These are phyloP conservation scores for Zea luxurians DNA, from an alignment of 176 grass and related monocot genomes.

Conservation along the genomic window DNA sequence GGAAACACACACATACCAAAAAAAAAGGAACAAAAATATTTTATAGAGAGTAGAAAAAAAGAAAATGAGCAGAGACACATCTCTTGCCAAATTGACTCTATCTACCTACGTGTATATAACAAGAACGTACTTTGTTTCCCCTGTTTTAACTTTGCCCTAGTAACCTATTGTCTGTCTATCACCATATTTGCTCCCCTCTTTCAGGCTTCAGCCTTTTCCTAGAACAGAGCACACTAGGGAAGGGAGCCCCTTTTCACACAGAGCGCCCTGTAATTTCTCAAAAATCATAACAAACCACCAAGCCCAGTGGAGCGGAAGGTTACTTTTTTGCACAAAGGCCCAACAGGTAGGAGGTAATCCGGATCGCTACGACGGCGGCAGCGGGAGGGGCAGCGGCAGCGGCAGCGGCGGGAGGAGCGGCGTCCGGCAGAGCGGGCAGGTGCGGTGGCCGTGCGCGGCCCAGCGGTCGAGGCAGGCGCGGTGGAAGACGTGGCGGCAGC, in stretches of 20 bases:
- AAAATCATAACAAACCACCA: neutral
- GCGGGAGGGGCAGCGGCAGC: constrained; percentile 1
- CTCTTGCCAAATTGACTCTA: neutral
- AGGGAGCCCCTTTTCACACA: neutral
- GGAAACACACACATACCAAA: neutral
- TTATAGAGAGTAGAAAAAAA: neutral
- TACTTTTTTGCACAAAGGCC: neutral
- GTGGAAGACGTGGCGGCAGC: constrained; percentile 89
- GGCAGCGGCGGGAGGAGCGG: constrained; percentile 46
- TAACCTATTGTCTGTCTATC: no score
- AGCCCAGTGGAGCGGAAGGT: no score
- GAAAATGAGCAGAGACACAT: neutral
- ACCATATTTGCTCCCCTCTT: no score
- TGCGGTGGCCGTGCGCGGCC: constrained; percentile 64
- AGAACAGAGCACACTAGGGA: neutral
- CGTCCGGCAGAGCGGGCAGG: constrained; percentile 84
- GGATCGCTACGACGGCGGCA: constrained; percentile 1
- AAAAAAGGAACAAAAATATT: no score
- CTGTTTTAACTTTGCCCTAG: no score
- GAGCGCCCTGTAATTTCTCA: neutral
- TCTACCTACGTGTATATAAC: neutral
- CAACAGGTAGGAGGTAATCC: neutral
- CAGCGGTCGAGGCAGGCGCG: constrained; percentile 71
- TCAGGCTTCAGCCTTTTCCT: neutral
- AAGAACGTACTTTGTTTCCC: no score